These are phyloP conservation scores for Saccharomycopsis schoenii DNA, from an alignment of 805 yeast species.

Conservation along the genomic window DNA sequence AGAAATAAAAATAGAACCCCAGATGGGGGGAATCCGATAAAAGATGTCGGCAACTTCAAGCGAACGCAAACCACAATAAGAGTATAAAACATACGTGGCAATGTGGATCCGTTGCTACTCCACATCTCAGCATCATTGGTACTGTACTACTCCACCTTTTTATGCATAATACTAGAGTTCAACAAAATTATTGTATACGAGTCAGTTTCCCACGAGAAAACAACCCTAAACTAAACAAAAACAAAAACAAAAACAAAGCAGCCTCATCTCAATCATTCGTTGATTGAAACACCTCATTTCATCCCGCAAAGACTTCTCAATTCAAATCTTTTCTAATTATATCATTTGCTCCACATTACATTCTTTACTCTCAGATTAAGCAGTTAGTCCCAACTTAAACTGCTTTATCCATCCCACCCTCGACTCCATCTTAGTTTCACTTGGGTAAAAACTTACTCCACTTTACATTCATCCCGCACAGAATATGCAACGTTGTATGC, in stretches of 20 bases:
- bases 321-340: no score
- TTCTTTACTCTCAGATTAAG: background rate
- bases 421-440: background rate
- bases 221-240: background rate
- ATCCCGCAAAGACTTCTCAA: background rate
- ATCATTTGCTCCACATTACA: background rate
- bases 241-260: background rate
- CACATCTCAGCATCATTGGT: background rate
- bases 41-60: background rate
- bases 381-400: no score
- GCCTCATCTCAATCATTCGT: no score
- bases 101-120: background rate
- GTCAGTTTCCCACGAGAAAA: background rate
- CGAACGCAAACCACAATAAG: background rate
- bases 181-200: background rate
- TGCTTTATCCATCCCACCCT: background rate
- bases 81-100: constrained; percentile 2
- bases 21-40: background rate
- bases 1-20: background rate
- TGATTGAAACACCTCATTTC: background rate
- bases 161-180: background rate
- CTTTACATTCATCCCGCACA: background rate
- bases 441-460: background rate
- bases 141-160: background rate
- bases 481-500: background rate